These are phyloP conservation scores for Prunus dulcis DNA, from an alignment of 306 rosid genomes.

Conservation along the genomic window DNA sequence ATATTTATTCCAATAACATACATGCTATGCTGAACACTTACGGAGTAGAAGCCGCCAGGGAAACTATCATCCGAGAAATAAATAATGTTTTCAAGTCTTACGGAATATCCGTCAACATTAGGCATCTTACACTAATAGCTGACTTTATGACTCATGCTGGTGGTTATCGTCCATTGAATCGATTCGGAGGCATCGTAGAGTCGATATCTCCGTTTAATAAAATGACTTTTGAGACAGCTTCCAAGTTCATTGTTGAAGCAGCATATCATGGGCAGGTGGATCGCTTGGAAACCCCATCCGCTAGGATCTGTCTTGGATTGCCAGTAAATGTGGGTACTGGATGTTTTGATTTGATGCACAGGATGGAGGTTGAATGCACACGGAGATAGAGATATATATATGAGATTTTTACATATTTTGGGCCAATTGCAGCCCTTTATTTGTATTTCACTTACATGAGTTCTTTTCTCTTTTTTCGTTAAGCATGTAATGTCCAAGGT, in stretches of 20 bases:
- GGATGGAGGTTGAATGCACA: slow-evolving; percentile 37
- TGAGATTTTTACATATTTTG: not conserved
- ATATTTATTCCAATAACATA: slow-evolving; percentile 67
- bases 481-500: no score
- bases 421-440: not conserved
- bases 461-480: not conserved
- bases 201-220: slow-evolving; percentile 72
- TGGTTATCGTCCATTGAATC: slow-evolving; percentile 68
- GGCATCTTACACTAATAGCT: slow-evolving; percentile 82
- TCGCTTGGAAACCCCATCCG: slow-evolving; percentile 77
- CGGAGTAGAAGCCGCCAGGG: slow-evolving; percentile 94
- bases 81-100: slow-evolving; percentile 76
- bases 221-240: slow-evolving; percentile 81
- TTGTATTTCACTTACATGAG: not conserved
- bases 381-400: not conserved
- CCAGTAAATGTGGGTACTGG: slow-evolving; percentile 87
- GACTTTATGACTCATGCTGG: slow-evolving; percentile 80
- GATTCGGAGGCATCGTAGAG: slow-evolving; percentile 61
- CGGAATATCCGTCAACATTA: slow-evolving; percentile 73
- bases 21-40: slow-evolving; percentile 62
- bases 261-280: slow-evolving; percentile 72
- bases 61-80: slow-evolving; percentile 74
- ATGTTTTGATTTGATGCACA: slow-evolving; percentile 71
- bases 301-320: slow-evolving; percentile 88
- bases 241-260: slow-evolving; percentile 80